Base-by-base conservation (phyloP, 306 rosid species). In the Castanopsis chinensis region DNA sequence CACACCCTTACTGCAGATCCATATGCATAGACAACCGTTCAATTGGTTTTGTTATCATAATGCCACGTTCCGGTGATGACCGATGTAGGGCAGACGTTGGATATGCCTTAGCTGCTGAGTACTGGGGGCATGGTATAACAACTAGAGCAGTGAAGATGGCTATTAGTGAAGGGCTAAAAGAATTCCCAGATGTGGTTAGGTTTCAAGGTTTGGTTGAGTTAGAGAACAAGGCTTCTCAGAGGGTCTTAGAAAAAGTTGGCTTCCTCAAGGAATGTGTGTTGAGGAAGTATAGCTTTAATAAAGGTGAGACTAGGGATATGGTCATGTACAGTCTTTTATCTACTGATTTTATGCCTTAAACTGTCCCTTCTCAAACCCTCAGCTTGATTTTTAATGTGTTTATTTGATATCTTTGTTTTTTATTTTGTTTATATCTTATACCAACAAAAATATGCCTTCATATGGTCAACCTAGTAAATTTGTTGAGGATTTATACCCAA, bases 211-310 rank as follows among this genome's bases (percentile, higher is more conserved):
- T 68, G 63, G 72, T 68, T 54, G 78, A 75, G 35, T 20, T 72
- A 0, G 82, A 79, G 79, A 85, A 85, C 77, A 78, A 23, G 59
- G 82, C 76, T 13, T 86, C 82, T 54, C 86, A 79, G 33, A 80
- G 76, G 78, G 85, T 83, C 25, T 73, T 80, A 81, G 83, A 77
- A 13, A 86, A 83, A 45, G 52, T 72, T 63, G 85, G 87, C 19
- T 86, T 86, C 75, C 52, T 60, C 3, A 73, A 27, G 60, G 87
- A 83, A 51, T 79, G 80, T 13, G n/a, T 83, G n/a, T 5, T 82
- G 53, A 68, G 89, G 59, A 80, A 79, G 73, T 82, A 76, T 63
- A 56, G 56, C 12, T 33, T 75, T 65, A 56, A 52, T 5, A 82
- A 73, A 77, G 86, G 85, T 2, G 6, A 74, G 59, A 4, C 6